These are phyloP conservation scores for Pleurozium schreberi DNA, from an alignment of 225 moss, liverwort and hornwort genomes.

Conservation along the genomic window DNA sequence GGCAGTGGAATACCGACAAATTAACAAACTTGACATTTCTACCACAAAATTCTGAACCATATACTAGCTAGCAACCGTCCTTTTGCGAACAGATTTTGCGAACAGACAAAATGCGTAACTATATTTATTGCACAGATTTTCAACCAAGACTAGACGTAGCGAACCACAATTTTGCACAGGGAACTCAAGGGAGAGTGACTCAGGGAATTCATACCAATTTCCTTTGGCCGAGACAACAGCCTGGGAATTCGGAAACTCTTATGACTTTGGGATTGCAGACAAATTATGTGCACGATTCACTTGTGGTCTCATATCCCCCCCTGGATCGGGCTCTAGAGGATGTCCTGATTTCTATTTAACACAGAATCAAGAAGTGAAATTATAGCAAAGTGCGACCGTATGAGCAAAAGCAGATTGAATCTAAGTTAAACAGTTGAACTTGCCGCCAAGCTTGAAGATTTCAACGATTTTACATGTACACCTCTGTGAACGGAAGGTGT, in stretches of 20 bases:
- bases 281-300: no score
- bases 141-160: not conserved
- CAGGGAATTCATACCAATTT: no score
- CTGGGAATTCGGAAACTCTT: not conserved
- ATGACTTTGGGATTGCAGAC: not conserved
- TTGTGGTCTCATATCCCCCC: not conserved
- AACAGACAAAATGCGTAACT: not conserved
- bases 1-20: not conserved
- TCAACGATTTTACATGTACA: no score
- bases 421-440: no score
- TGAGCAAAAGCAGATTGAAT: no score
- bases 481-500: not conserved
- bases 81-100: no score
- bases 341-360: not conserved
- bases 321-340: not conserved
- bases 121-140: not conserved
- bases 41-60: not conserved
- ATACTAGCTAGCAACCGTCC: not conserved
- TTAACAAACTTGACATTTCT: not conserved
- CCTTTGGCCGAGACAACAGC: not conserved
- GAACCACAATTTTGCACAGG: not conserved
- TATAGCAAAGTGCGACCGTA: not conserved
- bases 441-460: no score
- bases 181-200: no score
- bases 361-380: not conserved